Evolutionary conservation across 768 basidiomycete species (phyloP).

Genomic region (Leccinum arenicola): DNA sequence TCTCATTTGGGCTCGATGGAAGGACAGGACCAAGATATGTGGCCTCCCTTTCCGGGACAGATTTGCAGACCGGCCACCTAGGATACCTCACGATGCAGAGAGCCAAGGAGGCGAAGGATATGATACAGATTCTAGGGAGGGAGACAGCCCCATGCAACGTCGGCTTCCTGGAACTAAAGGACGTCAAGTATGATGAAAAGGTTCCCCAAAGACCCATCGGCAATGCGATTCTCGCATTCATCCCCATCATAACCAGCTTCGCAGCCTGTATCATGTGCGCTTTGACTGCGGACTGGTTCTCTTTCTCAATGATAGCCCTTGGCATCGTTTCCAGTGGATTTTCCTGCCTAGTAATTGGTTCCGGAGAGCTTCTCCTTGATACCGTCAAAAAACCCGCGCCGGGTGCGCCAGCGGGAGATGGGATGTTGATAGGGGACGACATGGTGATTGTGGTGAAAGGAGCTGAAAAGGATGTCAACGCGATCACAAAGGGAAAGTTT

Average conservation of each 20-base stretch:
- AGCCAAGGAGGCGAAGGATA: constrained; percentile 2
- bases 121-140: constrained; percentile 6
- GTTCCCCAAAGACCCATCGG: constrained; percentile 2
- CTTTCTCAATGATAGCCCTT: constrained; percentile 31
- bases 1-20: constrained; percentile 31
- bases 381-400: constrained; percentile 19
- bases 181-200: constrained; percentile 18
- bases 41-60: constrained; percentile 27
- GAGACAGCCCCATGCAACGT: constrained; percentile 18
- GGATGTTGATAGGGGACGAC: constrained; percentile 25
- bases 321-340: constrained; percentile 34
- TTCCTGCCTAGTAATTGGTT: constrained; percentile 29
- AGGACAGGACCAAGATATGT: constrained; percentile 27
- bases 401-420: constrained; percentile 31
- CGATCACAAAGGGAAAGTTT: constrained; percentile 33
- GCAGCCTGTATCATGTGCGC: constrained; percentile 26
- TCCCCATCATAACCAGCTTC: constrained; percentile 27
- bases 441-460: constrained; percentile 32
- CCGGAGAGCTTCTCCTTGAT: constrained; percentile 22
- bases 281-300: constrained; percentile 28
- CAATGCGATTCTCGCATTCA: constrained; percentile 17
- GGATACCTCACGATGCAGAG: constrained; percentile 26
- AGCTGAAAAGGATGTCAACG: constrained; percentile 29
- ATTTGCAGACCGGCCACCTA: constrained; percentile 30
- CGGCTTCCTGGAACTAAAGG: constrained; percentile 22